Conservation (phyloP, 192 early-diverging fungal species). For the Umbelopsis vinacea region DNA sequence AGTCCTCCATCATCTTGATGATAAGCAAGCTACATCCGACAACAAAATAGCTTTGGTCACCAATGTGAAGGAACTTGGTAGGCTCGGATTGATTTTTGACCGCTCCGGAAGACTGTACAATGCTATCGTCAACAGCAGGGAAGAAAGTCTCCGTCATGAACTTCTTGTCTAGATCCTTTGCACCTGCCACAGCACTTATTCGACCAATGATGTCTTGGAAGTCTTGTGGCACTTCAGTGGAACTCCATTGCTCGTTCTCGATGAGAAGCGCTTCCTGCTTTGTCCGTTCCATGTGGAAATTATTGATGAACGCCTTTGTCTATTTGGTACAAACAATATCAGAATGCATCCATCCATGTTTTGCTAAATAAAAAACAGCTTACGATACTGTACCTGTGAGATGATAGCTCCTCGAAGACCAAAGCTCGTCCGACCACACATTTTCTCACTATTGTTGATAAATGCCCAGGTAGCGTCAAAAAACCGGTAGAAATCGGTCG, state of each 20-base stretch:
- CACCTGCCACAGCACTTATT: slow-evolving; percentile 58
- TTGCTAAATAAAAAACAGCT: too few relatives aligned
- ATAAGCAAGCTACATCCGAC: slow-evolving; percentile 90
- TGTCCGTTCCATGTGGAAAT: slow-evolving; percentile 93
- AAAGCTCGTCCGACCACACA: slow-evolving; percentile 88
- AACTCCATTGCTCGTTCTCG: slow-evolving; percentile 97
- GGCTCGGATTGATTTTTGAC: background rate
- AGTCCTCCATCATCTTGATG: slow-evolving; percentile 91
- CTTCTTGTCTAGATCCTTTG: slow-evolving; percentile 37
- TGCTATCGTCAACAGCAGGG: background rate
- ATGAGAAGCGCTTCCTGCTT: slow-evolving; percentile 87
- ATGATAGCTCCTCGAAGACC: slow-evolving; percentile 86
- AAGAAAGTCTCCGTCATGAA: background rate
- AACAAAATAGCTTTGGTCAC: slow-evolving; percentile 79
- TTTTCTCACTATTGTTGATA: slow-evolving; percentile 72
- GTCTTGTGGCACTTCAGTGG: slow-evolving; percentile 90
- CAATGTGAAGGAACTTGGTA: slow-evolving; percentile 75
- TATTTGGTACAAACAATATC: slow-evolving; percentile 29
- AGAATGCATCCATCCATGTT: too few relatives aligned
- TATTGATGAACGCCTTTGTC: slow-evolving; percentile 87
- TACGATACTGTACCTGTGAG: slow-evolving; percentile 63
- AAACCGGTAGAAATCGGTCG: slow-evolving; percentile 86
- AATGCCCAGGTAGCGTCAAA: slow-evolving; percentile 85
- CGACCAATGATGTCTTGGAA: slow-evolving; percentile 87
- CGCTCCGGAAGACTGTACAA: background rate